Base-by-base conservation (phyloP, 176 grass and related monocot species). In the Musa beccarii region DNA sequence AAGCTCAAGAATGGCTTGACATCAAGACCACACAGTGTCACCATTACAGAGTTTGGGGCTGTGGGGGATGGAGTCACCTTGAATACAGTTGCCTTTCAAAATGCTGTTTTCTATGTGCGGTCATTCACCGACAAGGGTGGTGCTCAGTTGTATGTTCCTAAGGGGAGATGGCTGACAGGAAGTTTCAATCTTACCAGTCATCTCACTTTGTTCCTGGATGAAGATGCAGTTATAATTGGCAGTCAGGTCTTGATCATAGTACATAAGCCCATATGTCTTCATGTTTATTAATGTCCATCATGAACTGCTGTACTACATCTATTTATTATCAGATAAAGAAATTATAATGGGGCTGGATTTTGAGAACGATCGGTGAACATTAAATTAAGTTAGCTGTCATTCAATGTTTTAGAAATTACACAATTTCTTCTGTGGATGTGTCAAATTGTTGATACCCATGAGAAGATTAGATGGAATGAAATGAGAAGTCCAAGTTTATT, bases 141-240 rank as follows among this genome's bases (percentile, higher is more conserved):
- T 7, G 93, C 90, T 19, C 93, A 97, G 81, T 71, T 97, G 43
- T 97, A 92, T 43, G 93, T 97, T 54, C 93, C 93, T 10, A 81
- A 86, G 76, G 93, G 93, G 22, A 79, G 84, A 64, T 97, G 93
- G 93, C 84, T 97, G 76, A 97, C 90, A 43, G 90, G 93, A 79
- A 97, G 93, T 84, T 92, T 97, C 85, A 97, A 97, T 79, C 79
- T 97, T 70, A 97, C 93, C 20, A 97, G 90, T 72, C 90, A 92
- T 79, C 71, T 97, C 73, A 97, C 93, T 11, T 66, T 97, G 69
- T 97, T 89, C 79, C 83, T 97, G 69, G 89, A 97, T 69, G 56
- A 84, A 85, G 90, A 75, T 2, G 93, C 93, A 1, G 73, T 81
- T 55, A 92, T 97, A 73, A 65, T 97, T 59, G 93, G 87, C 80